A percentile compares a stretch with the other conserved stretches of the same genome.
phyloP scores from a whole-genome alignment of 257 asterid genomes.

The Hygrophila difformis region DNA sequence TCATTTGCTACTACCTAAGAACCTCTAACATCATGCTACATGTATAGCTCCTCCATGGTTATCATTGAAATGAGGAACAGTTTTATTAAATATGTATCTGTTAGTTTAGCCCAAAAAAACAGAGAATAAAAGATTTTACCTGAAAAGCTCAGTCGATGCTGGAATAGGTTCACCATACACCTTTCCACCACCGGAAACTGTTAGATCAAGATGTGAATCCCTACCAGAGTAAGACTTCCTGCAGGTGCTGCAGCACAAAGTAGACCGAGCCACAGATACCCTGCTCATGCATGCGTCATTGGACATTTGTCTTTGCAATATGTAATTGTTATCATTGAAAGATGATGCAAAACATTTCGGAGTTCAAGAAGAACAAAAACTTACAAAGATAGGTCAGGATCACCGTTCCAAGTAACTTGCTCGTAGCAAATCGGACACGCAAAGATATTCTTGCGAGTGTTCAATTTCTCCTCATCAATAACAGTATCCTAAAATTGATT shows the following conservation, averaged over 20 bases:
- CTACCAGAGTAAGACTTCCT: conserved; percentile 45
- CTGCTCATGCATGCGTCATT: conserved; percentile 21
- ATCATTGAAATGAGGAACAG: too few species aligned
- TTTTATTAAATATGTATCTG: too few species aligned
- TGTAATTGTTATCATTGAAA: too few species aligned
- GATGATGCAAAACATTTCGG: too few species aligned
- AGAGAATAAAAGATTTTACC: conserved; percentile 20
- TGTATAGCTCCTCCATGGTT: too few species aligned
- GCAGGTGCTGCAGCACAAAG: conserved; percentile 52
- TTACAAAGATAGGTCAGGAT: conserved; percentile 35
- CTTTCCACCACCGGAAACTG: conserved; percentile 47
- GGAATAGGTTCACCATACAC: conserved; percentile 60
- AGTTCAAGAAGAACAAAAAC: conserved; percentile 14
- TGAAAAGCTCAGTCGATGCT: conserved; percentile 74
- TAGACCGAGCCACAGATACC: conserved; percentile 33
- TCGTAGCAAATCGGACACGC: conserved; percentile 78
- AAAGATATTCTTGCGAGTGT: conserved; percentile 15
- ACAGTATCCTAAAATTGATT: conserved; percentile 27
- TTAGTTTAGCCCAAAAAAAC: too few species aligned
- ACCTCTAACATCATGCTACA: too few species aligned
- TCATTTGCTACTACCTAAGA: too few species aligned
- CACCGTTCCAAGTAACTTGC: conserved; percentile 29
- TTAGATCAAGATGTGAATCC: conserved; percentile 55
- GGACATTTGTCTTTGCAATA: neutral
- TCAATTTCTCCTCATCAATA: conserved; percentile 36